Conservation (phyloP, 2,329 filamentous ascomycete species). For the Drechslera avenae region DNA sequence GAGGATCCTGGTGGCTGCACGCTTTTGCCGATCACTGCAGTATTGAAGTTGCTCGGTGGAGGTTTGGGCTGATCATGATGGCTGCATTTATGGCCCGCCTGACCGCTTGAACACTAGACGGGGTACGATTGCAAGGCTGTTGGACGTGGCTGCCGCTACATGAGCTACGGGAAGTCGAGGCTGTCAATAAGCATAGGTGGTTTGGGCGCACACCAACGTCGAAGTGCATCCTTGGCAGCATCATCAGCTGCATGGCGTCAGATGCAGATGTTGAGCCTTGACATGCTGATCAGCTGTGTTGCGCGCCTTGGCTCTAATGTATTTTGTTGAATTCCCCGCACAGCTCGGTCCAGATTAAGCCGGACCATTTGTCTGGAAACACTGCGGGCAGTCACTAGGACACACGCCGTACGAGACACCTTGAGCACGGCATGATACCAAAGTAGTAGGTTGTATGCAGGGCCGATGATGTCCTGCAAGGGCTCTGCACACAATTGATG, state of each 20-base stretch:
- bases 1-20: slow-evolving; percentile 30
- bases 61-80: neutral
- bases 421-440: too few species aligned
- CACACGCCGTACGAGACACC: too few species aligned
- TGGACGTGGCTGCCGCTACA: neutral
- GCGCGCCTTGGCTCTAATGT: slow-evolving; percentile 13
- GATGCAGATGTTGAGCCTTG: slow-evolving; percentile 15
- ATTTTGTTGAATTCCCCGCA: slow-evolving; percentile 18
- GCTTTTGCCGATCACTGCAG: slow-evolving; percentile 31
- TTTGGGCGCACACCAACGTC: slow-evolving; percentile 22
- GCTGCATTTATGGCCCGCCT: slow-evolving; percentile 17
- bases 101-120: slow-evolving; percentile 8
- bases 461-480: neutral
- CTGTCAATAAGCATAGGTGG: neutral
- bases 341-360: slow-evolving; percentile 3
- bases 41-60: slow-evolving; percentile 4
- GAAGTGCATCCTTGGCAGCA: slow-evolving; percentile 22
- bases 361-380: neutral
- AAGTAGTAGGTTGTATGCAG: neutral
- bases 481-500: neutral
- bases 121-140: slow-evolving; percentile 4
- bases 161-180: slow-evolving; percentile 1
- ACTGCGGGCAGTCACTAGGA: too few species aligned
- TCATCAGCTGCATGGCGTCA: slow-evolving; percentile 21
- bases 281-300: slow-evolving; percentile 14